Evolutionary conservation across 2,329 filamentous ascomycete species (phyloP).

Genomic region (Neurospora crassa): DNA sequence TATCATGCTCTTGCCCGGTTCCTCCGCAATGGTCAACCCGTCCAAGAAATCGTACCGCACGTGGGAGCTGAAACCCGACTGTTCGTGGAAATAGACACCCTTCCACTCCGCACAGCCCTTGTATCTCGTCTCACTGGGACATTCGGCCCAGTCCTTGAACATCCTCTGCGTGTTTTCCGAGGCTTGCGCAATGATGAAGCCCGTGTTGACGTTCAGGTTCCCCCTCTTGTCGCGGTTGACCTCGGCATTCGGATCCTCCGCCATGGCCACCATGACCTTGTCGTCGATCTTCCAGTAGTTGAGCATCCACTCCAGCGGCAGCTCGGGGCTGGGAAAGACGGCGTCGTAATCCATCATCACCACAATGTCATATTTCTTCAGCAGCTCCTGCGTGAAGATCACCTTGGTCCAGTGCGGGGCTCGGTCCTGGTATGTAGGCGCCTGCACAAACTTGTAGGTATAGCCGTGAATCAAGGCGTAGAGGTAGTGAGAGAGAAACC

Average conservation of each 20-base stretch:
- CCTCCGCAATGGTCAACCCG: slow-evolving; percentile 23
- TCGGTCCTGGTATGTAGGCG: slow-evolving; percentile 28
- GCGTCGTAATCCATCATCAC: slow-evolving; percentile 36
- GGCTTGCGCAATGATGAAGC: slow-evolving; percentile 44
- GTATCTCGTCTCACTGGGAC: slow-evolving; percentile 26
- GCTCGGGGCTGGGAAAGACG: slow-evolving; percentile 32
- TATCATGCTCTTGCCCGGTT: slow-evolving; percentile 23
- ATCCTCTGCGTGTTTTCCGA: slow-evolving; percentile 37
- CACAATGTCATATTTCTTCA: slow-evolving; percentile 33
- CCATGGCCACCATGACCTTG: slow-evolving; percentile 30
- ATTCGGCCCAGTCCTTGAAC: slow-evolving; percentile 37
- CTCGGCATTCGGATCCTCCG: slow-evolving; percentile 27
- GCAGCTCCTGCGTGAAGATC: slow-evolving; percentile 30
- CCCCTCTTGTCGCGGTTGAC: slow-evolving; percentile 31
- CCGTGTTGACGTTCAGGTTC: slow-evolving; percentile 38
- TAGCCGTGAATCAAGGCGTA: slow-evolving; percentile 38
- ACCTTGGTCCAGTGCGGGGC: slow-evolving; percentile 39
- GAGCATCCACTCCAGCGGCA: slow-evolving; percentile 37
- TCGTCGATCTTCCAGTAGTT: slow-evolving; percentile 36
- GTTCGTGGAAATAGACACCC: slow-evolving; percentile 29
- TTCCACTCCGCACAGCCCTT: slow-evolving; percentile 21
- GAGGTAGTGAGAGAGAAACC: slow-evolving; percentile 35
- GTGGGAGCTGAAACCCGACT: slow-evolving; percentile 34
- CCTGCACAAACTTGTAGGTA: slow-evolving; percentile 36
- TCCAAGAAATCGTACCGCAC: slow-evolving; percentile 28